Percentiles rank a stretch among this genome's conserved stretches.
Conservation (phyloP, 805 yeast genomes). For the Zygotorulaspora florentina region DNA sequence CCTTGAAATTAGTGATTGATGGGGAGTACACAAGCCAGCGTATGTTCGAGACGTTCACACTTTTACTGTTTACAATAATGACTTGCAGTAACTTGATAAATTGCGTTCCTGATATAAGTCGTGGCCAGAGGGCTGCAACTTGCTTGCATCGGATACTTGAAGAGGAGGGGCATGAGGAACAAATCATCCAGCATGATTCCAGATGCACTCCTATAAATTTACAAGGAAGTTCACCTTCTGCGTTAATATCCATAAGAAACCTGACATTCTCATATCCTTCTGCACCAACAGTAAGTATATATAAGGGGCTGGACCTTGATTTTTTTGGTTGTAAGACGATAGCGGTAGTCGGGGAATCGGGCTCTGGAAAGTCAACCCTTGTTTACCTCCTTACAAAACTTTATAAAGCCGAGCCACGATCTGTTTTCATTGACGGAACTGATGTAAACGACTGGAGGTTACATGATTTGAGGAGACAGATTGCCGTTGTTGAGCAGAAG, state of each 20-base stretch:
- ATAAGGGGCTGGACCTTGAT: constrained; percentile 41
- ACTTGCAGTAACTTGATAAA: constrained; percentile 55
- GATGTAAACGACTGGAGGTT: constrained; percentile 47
- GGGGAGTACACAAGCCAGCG: constrained; percentile 52
- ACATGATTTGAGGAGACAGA: constrained; percentile 45
- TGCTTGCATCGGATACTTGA: constrained; percentile 42
- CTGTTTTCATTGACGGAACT: constrained; percentile 43
- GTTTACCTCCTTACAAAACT: constrained; percentile 53
- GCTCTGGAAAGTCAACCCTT: constrained; percentile 87
- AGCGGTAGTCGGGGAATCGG: constrained; percentile 81
- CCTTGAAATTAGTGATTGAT: constrained; percentile 62
- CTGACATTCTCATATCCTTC: constrained; percentile 50
- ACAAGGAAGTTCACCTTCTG: not conserved
- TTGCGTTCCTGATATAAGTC: constrained; percentile 72
- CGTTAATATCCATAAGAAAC: constrained; percentile 40
- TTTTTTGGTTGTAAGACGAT: constrained; percentile 48
- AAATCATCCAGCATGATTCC: constrained; percentile 4
- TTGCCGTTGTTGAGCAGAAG: constrained; percentile 73
- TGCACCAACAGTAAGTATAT: constrained; percentile 29
- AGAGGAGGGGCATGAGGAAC: constrained; percentile 12
- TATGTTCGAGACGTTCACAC: constrained; percentile 63
- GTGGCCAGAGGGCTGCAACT: constrained; percentile 73
- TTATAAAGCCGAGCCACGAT: constrained; percentile 37
- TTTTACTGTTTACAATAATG: constrained; percentile 69
- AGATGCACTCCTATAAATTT: not conserved